Base-by-base conservation (phyloP, 192 early-diverging fungal species). In the Chytriomyces confervae region DNA sequence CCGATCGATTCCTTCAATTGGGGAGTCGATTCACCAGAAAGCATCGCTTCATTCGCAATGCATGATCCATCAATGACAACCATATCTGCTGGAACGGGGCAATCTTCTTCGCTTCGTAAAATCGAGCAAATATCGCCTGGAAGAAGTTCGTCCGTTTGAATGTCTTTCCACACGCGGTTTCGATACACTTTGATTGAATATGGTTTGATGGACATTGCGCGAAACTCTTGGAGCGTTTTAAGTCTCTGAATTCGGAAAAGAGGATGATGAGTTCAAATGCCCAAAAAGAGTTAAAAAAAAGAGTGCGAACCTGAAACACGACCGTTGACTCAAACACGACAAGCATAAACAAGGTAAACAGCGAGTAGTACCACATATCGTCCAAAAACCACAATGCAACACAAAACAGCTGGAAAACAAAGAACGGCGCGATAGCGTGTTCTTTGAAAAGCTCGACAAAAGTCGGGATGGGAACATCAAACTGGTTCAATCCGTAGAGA, bases 21-120 rank as follows among this genome's bases (percentile, higher is more conserved):
- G 16, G 98, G 98, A 49, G 98, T 99, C 5, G 97, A 98, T 84
- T 99, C 98, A 62, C 98, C 98, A 48, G 97, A 97, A 7, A 99
- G 88, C 98, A 99, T 98, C 20, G 98, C 98, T 82, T 99, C 98
- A 84, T 99, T 98, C 16, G 96, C 97, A 84, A 99, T 98, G 81
- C 95, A 97, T 9, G 93, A 88, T 75, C 98, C 98, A 77, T 94
- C 92, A 43, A 97, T 79, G 82, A 99, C 84, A 9, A 99, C 88
- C 83, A 98, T 89, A 84, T 99, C 98, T 79, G 95, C 97, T 27
- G 98, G 95, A 29, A 98, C 94, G 5, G 93, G 94, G 62, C 89
- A 87, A 48, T 99, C 98, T 23, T 97, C 97, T 79, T 93, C 93
- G 44, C 92, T 88, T 48, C 96, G 92, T 36, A 92, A 86, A 62